Conservation (phyloP, 1,139 yeast genomes). For the Debaryomycetaceae sp. region DNA sequence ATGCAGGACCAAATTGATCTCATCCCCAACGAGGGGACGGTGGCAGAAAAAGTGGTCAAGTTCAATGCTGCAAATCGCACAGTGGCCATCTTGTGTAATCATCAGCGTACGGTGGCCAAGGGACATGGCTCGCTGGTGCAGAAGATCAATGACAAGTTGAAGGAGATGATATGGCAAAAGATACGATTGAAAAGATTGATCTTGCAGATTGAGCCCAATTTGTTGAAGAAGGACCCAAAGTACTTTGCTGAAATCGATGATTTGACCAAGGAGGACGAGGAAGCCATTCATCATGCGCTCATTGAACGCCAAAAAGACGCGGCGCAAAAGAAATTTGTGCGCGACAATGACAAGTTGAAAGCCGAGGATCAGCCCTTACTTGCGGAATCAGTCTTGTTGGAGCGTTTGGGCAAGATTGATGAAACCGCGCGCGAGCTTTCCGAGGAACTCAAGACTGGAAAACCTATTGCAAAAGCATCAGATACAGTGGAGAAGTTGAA, state of each 20-base stretch:
- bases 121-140: constrained; percentile 77
- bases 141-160: constrained; percentile 69
- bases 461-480: constrained; percentile 50
- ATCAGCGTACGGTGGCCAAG: constrained; percentile 88
- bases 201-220: constrained; percentile 55
- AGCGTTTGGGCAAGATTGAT: constrained; percentile 55
- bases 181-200: constrained; percentile 70
- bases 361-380: constrained; percentile 52
- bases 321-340: constrained; percentile 56
- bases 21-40: constrained; percentile 79
- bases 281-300: constrained; percentile 51
- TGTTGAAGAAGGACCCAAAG: constrained; percentile 47
- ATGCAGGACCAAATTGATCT: constrained; percentile 92
- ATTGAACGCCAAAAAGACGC: constrained; percentile 60
- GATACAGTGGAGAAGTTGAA: constrained; percentile 69
- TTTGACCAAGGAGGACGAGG: constrained; percentile 60
- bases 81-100: constrained; percentile 95
- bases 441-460: constrained; percentile 58
- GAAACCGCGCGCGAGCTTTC: constrained; percentile 51
- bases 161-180: constrained; percentile 82
- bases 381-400: constrained; percentile 53
- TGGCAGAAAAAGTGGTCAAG: constrained; percentile 79
- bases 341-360: constrained; percentile 73
- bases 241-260: constrained; percentile 73
- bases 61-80: constrained; percentile 94